Percentiles rank a stretch among this genome's conserved stretches.
Conservation (phyloP, 176 grass and related monocot species). For the Microstegium vimineum region DNA sequence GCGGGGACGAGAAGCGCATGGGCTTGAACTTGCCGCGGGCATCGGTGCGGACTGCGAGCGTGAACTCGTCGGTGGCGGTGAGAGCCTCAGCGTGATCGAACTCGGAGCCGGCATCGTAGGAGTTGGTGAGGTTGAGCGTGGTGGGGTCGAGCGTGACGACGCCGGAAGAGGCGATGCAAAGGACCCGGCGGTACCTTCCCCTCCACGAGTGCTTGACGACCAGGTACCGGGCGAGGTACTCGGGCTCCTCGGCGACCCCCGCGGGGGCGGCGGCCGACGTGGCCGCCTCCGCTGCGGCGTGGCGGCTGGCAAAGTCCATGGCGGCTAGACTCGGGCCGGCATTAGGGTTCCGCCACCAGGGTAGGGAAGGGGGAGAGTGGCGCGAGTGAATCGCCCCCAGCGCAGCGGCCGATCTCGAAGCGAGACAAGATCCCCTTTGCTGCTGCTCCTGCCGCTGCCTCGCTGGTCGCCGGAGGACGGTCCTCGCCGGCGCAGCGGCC, state of each 20-base stretch:
- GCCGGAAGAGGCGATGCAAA: constrained; percentile 68
- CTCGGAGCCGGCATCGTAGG: constrained; percentile 60
- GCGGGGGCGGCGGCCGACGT: constrained; percentile 10
- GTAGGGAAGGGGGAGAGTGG: constrained; percentile 38
- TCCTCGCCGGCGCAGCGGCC: background rate
- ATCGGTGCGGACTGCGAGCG: constrained; percentile 67
- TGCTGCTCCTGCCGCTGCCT: background rate
- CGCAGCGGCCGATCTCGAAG: constrained; percentile 74
- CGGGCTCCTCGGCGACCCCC: constrained; percentile 67
- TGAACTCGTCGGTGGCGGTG: constrained; percentile 60
- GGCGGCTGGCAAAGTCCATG: constrained; percentile 96
- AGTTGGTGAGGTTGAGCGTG: constrained; percentile 78
- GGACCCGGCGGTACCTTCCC: constrained; percentile 86
- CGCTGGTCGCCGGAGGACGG: constrained; percentile 16
- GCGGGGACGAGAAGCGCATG: constrained; percentile 76
- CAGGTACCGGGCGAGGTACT: constrained; percentile 82
- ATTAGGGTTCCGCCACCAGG: constrained; percentile 55
- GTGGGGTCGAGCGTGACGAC: constrained; percentile 85
- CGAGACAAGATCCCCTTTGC: constrained; percentile 37
- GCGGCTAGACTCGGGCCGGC: constrained; percentile 65
- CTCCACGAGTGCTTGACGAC: constrained; percentile 96
- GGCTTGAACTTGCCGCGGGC: constrained; percentile 75
- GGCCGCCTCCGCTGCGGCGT: constrained; percentile 44
- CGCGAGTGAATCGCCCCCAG: constrained; percentile 99
- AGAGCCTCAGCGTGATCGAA: constrained; percentile 73